Evolutionary conservation across 1,284 basidiomycete genomes (phyloP), one percentile per base, ranked within the genome.

Genomic region (Porodaedalea pini): DNA sequence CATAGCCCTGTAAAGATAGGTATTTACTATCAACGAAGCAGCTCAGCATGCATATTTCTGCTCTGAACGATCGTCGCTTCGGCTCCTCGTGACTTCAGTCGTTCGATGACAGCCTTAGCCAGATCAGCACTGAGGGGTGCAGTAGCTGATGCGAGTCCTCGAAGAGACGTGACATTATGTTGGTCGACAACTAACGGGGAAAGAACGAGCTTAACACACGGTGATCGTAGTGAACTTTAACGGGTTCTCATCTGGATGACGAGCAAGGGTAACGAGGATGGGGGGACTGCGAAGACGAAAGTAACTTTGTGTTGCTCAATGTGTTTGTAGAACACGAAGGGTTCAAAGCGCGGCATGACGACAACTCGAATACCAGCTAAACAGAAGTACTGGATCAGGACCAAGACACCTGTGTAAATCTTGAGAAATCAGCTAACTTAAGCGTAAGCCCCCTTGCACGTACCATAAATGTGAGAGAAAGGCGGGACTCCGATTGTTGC

Each of bases 251-350:
- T 84, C 81, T 19, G 82, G 78, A 64, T 87, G 84, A 51, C 82
- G 82, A 0, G 84, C 75, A 25, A 94, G 75, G 1, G 83, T 76
- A 5, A 96, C 83, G 3, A 94, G 74, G 47, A 97, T 85, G 0
- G 94, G 94, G 94, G 94, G 0, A 96, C 94, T 41, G 95, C 77
- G 5, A 92, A 73, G 0, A 78, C 67, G 37, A 72, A 54, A 0
- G 87, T 88, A 53, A 86, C 77, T 53, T 76, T 79, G 73, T 90
- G 90, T 62, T 78, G 77, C 62, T 85, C 78, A 44, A 91, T 78
- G 53, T 80, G 76, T 31, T 75, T 74, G 67, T 89, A 87, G 64
- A 92, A 92, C 27, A 77, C 72, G 7, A 77, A 75, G 2, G 92
- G 83, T 61, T 94, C 86, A 68, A 93, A 95, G 15, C 81, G 81